Percentiles rank a stretch among this genome's conserved stretches.
phyloP scores from a whole-genome alignment of 73 alveolate species.

The Strombidium stylifer region DNA sequence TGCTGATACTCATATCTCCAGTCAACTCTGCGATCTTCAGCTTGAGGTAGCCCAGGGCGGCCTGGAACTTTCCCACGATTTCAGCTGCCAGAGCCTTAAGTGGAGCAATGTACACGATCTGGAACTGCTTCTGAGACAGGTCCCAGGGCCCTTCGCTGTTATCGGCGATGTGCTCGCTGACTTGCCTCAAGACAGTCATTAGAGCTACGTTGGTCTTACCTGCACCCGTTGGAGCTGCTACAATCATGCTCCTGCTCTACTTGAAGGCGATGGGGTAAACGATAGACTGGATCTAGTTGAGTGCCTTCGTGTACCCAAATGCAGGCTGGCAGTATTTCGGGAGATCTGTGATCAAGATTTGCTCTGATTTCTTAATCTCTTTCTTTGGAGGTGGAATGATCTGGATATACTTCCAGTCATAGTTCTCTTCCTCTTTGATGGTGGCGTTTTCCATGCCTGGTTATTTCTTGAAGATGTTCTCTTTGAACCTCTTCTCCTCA shows the following conservation, averaged over 20 bases:
- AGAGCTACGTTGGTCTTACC: conserved; percentile 98
- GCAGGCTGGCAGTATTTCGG: conserved; percentile 89
- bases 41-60: conserved; percentile 87
- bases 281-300: conserved; percentile 90
- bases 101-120: conserved; percentile 97
- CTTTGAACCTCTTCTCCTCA: too few species aligned
- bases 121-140: conserved; percentile 76
- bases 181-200: conserved; percentile 89
- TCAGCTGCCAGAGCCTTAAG: conserved; percentile 98
- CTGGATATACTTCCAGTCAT: conserved; percentile 39
- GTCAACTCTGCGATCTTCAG: conserved; percentile 97
- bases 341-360: conserved; percentile 45
- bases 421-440: conserved; percentile 14
- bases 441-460: conserved; percentile 16
- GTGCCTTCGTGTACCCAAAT: conserved; percentile 78
- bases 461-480: too few species aligned
- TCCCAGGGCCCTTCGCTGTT: conserved; percentile 54
- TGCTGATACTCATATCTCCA: conserved; percentile 98
- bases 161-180: conserved; percentile 63
- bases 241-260: conserved; percentile 84
- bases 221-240: conserved; percentile 99
- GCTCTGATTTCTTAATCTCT: background rate
- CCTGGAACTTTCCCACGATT: conserved; percentile 85
- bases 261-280: conserved; percentile 88
- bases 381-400: conserved; percentile 31